phyloP scores from a whole-genome alignment of 2,329 filamentous ascomycete species.

The Huntiella savannae region DNA sequence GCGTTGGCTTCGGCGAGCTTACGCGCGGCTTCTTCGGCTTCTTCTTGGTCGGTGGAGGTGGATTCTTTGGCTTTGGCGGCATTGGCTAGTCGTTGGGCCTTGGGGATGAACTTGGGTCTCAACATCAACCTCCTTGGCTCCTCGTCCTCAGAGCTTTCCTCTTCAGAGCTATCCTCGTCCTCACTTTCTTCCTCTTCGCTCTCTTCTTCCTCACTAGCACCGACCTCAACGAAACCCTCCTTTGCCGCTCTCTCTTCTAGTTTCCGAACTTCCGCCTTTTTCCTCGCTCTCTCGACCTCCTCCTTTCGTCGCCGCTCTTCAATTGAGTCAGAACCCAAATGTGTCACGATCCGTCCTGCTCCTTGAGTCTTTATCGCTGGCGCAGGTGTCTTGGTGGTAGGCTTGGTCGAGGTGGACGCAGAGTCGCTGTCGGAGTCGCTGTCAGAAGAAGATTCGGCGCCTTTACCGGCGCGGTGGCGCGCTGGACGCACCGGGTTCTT shows the following conservation, averaged over 20 bases:
- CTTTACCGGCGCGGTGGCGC: conserved; percentile 74
- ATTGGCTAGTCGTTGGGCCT: conserved; percentile 27
- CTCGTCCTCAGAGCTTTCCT: conserved; percentile 36
- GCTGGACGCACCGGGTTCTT: conserved; percentile 67
- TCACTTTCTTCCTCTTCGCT: conserved; percentile 24
- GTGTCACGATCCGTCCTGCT: conserved; percentile 36
- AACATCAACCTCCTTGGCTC: conserved; percentile 38
- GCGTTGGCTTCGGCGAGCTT: conserved; percentile 56
- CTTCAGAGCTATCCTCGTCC: conserved; percentile 21
- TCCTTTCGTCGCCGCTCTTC: conserved; percentile 27
- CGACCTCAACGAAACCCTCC: conserved; percentile 44
- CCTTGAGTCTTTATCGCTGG: conserved; percentile 27
- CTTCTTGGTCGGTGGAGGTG: conserved; percentile 17
- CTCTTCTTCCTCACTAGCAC: conserved; percentile 21
- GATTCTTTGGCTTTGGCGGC: conserved; percentile 13
- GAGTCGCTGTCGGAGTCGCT: conserved; percentile 28
- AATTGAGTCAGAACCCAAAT: conserved; percentile 32
- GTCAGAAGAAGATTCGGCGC: conserved; percentile 36
- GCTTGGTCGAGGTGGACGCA: conserved; percentile 15
- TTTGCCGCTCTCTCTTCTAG: conserved; percentile 32
- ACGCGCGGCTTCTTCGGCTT: conserved; percentile 36
- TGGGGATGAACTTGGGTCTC: conserved; percentile 44
- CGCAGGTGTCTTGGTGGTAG: conserved; percentile 28
- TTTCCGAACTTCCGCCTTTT: conserved; percentile 15
- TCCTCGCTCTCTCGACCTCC: conserved; percentile 27